phyloP scores from a whole-genome alignment of 1,284 basidiomycete species.

The Sphaerobolus stellatus region DNA sequence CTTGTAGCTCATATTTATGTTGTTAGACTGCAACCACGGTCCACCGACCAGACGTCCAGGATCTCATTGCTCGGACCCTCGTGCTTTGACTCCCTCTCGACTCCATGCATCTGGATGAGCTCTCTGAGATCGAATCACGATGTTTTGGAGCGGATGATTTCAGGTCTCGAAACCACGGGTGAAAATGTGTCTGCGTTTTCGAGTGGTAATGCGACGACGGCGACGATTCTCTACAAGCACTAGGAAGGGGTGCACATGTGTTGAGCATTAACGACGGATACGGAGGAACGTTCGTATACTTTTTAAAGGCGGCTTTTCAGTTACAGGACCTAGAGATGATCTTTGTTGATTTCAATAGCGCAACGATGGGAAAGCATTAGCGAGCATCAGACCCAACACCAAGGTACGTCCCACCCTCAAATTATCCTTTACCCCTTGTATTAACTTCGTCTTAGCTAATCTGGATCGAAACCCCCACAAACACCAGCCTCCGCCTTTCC shows the following conservation, averaged over 20 bases:
- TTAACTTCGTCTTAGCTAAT: constrained; percentile 59
- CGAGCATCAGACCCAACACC: constrained; percentile 74
- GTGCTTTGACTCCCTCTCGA: too few relatives aligned
- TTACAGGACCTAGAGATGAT: constrained; percentile 75
- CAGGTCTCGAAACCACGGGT: too few relatives aligned
- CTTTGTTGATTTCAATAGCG: constrained; percentile 82
- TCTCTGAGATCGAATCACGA: too few relatives aligned
- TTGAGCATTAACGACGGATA: constrained; percentile 91
- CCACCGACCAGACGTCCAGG: too few relatives aligned
- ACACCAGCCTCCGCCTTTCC: constrained; percentile 89
- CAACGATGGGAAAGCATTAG: constrained; percentile 66
- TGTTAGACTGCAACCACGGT: too few relatives aligned
- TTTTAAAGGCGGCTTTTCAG: constrained; percentile 73
- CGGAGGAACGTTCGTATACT: constrained; percentile 88
- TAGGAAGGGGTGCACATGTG: constrained; percentile 77
- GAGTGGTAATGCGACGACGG: constrained; percentile 83
- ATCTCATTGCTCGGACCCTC: too few relatives aligned
- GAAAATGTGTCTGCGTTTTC: constrained; percentile 87
- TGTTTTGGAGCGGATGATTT: too few relatives aligned
- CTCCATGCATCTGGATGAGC: too few relatives aligned
- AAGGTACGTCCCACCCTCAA: constrained; percentile 53
- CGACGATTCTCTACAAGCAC: constrained; percentile 77
- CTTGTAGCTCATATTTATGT: too few relatives aligned
- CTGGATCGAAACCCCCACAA: constrained; percentile 96
- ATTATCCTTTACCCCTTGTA: background rate